Evolutionary conservation across 2,329 filamentous ascomycete genomes (phyloP), one percentile per base, ranked within the genome.

Genomic region (Anthostomella pinea): DNA sequence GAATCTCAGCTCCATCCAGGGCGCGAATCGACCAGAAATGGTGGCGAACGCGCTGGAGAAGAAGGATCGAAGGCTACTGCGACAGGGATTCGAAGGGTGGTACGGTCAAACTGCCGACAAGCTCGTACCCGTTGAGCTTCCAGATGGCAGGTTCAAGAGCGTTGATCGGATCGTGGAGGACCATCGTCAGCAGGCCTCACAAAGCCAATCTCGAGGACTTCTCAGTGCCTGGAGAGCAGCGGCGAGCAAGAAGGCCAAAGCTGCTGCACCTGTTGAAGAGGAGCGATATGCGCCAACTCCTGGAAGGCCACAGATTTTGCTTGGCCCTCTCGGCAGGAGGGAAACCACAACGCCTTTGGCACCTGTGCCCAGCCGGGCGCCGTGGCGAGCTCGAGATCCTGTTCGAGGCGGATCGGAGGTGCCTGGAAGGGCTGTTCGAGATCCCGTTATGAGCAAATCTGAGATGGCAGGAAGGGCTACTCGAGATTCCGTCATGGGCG

Each of bases 311-410:
- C 53, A 43, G 8, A 39, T 60, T 14, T 48, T 60, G 16, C 42
- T 56, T 9, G 56, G 53, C 11, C 41, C 45, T 18, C 41, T 57
- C 17, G 46, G 44, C n/a, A 39, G 45, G 36, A 44, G 46, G 23
- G 49, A 52, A 45, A 57, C 57, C 5, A 60, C 58, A 11, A 60
- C 58, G 16, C 58, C 58, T 6, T 35, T 60, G 14, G 58, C 55
- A 16, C 58, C 58, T 3, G 46, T 57, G 15, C 57, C 57, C 3
- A 53, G 41, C 29, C 35, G 48, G 19, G 23, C 35, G 8, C 48
- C 45, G 21, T 57, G 46, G 48, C 48, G 48, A 33, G 46, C 35
- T 8, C 43, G 45, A 16, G 49, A 50, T 16, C 51, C 50, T 23
- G 35, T 49, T 1, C n/a, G 48, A n/a, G 46, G 45, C 26, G 39